Evolutionary conservation across 2,329 filamentous ascomycete genomes (phyloP).

Genomic region (Cladosporium sp.): DNA sequence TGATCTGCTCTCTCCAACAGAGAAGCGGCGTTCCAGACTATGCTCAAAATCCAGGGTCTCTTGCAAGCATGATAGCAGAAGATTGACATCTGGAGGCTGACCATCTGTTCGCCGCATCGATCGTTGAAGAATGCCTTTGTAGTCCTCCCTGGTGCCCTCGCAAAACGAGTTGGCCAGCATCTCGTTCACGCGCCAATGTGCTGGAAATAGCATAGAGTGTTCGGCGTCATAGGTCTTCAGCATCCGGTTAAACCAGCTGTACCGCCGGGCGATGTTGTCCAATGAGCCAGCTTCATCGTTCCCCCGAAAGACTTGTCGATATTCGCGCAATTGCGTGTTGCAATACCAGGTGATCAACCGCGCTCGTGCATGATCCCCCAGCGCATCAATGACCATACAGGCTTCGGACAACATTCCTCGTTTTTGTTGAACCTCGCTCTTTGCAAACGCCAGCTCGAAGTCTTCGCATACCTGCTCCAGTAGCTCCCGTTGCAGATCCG

Average conservation of each 20-base stretch:
- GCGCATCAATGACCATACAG: slow-evolving; percentile 88
- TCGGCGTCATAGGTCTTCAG: slow-evolving; percentile 94
- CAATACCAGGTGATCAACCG: slow-evolving; percentile 94
- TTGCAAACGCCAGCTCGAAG: slow-evolving; percentile 92
- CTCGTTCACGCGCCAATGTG: slow-evolving; percentile 85
- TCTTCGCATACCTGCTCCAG: slow-evolving; percentile 98
- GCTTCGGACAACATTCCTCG: slow-evolving; percentile 74
- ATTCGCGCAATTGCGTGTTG: slow-evolving; percentile 93
- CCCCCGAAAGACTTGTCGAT: slow-evolving; percentile 88
- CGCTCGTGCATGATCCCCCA: slow-evolving; percentile 79
- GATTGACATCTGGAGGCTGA: slow-evolving; percentile 78
- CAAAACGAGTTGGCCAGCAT: slow-evolving; percentile 87
- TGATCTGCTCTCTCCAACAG: slow-evolving; percentile 55
- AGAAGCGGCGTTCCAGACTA: slow-evolving; percentile 77
- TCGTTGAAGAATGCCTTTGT: slow-evolving; percentile 83
- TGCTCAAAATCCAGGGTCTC: slow-evolving; percentile 98
- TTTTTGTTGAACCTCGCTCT: slow-evolving; percentile 69
- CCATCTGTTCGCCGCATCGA: slow-evolving; percentile 76
- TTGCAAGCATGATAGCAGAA: slow-evolving; percentile 82
- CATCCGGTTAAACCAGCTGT: slow-evolving; percentile 95
- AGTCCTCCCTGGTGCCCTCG: slow-evolving; percentile 91
- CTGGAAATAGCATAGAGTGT: slow-evolving; percentile 80
- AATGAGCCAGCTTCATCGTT: slow-evolving; percentile 94
- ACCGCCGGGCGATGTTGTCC: slow-evolving; percentile 92
- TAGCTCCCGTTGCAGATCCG: slow-evolving; percentile 85